phyloP scores from a whole-genome alignment of 2,329 filamentous ascomycete genomes.

The Phyllosticta ampelicida region DNA sequence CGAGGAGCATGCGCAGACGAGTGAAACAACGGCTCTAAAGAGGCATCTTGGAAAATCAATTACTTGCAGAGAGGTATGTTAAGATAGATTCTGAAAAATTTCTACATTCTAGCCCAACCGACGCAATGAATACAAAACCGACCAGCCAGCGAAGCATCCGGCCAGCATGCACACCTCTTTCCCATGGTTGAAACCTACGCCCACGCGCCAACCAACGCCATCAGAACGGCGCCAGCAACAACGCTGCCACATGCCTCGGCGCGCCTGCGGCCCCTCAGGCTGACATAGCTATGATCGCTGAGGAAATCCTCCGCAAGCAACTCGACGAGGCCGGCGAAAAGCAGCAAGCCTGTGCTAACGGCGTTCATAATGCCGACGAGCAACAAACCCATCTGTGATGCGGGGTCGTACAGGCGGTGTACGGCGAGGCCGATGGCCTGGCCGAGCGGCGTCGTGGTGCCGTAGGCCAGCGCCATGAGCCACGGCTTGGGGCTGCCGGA shows the following conservation, averaged over 20 bases:
- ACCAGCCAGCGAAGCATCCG: too few species aligned
- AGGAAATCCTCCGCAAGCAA: constrained; percentile 43
- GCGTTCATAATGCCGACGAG: constrained; percentile 43
- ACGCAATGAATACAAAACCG: too few species aligned
- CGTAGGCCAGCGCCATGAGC: constrained; percentile 54
- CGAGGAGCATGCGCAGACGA: too few species aligned
- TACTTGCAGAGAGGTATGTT: too few species aligned
- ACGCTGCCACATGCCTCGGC: constrained; percentile 53
- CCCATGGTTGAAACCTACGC: constrained; percentile 32
- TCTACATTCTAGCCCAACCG: too few species aligned
- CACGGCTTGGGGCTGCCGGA: constrained; percentile 63
- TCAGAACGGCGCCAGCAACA: constrained; percentile 48
- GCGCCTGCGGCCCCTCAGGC: constrained; percentile 46
- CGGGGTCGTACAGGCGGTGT: constrained; percentile 41
- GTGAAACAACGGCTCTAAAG: too few species aligned
- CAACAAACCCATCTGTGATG: constrained; percentile 36
- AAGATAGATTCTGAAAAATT: too few species aligned
- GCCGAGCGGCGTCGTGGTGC: constrained; percentile 43
- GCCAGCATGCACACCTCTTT: too few species aligned
- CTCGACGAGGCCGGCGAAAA: constrained; percentile 41
- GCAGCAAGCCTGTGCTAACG: constrained; percentile 35
- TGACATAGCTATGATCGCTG: constrained; percentile 53
- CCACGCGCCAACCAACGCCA: constrained; percentile 59
- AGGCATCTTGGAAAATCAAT: too few species aligned
- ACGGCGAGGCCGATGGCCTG: constrained; percentile 40